Evolutionary conservation across 306 rosid species (phyloP), one percentile per base, ranked within the genome.

Genomic region (Adenanthera pavonina): DNA sequence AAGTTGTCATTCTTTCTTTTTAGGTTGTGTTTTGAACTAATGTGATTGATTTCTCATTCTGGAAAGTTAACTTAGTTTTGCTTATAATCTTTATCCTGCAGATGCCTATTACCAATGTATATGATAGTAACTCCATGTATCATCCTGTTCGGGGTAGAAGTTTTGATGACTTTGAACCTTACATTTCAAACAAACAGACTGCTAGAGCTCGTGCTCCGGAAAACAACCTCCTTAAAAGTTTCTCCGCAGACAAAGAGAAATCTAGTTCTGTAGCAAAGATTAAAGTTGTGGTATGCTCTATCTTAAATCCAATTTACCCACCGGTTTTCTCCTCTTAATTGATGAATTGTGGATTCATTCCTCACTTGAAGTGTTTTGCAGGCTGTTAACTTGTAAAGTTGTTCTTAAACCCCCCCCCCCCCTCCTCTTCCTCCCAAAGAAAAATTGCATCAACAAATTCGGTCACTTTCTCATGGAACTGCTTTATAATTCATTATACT

Each of bases 221-320:
- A 35, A 92, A 81, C 89, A 89, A 62, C 44, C 82, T 93, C 77
- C 79, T 87, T 54, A 93, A 85, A 83, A 91, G 82, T 75, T 77
- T 92, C 65, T 87, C 94, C 46, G 84, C 85, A 11, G 97, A 94
- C 78, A 94, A 92, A 84, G 94, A 88, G 88, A 94, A 88, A 78
- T 75, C 94, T 8, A 92, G 90, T 79, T 81, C 90, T 80, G 95
- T 94, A 9, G 98, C 98, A 59, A 94, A 94, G 88, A 94, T 94
- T 62, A 94, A 92, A 94, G 98, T 94, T 71, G 98, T 94, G 94
- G 98, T 94, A 89, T 75, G 95, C 84, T 69, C 64, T 74, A 36
- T 75, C 44, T 73, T 25, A 69, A 64, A 57, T 69, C 64, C 10
- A 14, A 25, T 70, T 1, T 38, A 14, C 30, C 15, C 6, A 8